Base-by-base conservation (phyloP, 441 rosid genomes). In the Capsella rubella region DNA sequence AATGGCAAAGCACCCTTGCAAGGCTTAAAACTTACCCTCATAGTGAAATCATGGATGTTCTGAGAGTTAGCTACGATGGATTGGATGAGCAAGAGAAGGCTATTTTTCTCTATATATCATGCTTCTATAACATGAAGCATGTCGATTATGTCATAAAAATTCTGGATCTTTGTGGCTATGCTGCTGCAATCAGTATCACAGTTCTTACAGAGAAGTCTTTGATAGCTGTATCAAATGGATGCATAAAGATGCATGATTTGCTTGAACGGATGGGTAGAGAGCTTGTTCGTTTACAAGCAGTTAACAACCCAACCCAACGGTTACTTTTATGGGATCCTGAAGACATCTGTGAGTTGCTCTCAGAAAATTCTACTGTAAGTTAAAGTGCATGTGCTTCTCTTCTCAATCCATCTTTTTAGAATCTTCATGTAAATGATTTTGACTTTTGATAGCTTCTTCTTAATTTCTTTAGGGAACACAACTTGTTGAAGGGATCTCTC, bases 171-270 rank as follows among this genome's bases (percentile, higher is more conserved):
- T 85, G 85, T 42, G 78, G 67, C 13, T 59, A 73, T 37, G 56
- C 64, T 42, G 71, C 82, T 9, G 55, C 37, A 14, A 67, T 55
- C 31, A 83, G 82, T 18, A 55, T 87, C 3, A 39, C 16, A 3
- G 58, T 58, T 52, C 83, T 87, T 8, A 25, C 64, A 0, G 69
- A 78, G 6, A 82, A 65, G 51, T 73, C 75, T 46, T 79, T 84
- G 29, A 21, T 85, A 9, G 43, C 63, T 27, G 32, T 72, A 55
- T 52, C 71, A 67, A 57, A 25, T 14, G 52, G 42, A 9, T 56
- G n/a, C 13, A 28, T 11, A 46, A 13, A 57, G 73, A 81, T 87
- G 80, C 89, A 87, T 72, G 79, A 81, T 51, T 72, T 85, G 72
- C 43, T 77, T 46, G 76, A 78, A 75, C 79, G 81, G 64, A 74